phyloP scores from a whole-genome alignment of 352 stramenopile species.

The Elongisporangium undulatum region DNA sequence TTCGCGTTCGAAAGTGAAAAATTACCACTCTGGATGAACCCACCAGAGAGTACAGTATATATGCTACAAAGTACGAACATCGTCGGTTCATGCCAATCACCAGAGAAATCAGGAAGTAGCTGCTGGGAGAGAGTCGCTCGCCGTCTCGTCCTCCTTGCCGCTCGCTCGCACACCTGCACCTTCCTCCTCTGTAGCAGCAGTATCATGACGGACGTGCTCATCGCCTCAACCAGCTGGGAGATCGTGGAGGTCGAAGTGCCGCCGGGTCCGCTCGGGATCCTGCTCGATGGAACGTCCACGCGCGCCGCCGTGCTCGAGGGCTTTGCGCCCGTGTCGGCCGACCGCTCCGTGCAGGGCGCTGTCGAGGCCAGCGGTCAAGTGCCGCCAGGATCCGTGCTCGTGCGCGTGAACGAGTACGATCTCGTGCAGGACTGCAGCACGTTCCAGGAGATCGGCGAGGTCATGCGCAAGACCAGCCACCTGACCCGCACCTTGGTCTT shows the following conservation, averaged over 20 bases:
- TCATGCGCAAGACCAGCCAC: conserved; percentile 54
- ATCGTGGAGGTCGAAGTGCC: conserved; percentile 44
- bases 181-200: not conserved
- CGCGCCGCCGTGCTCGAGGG: conserved; percentile 53
- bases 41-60: not conserved
- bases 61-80: not conserved
- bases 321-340: conserved; percentile 41
- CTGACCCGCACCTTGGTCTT: conserved; percentile 45
- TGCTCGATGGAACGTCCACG: conserved; percentile 44
- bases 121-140: not conserved
- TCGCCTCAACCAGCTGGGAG: not conserved
- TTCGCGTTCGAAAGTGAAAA: not conserved
- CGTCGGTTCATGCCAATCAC: not conserved
- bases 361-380: conserved; percentile 43
- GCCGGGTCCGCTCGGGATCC: conserved; percentile 58
- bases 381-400: conserved; percentile 33
- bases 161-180: not conserved
- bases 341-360: conserved; percentile 28
- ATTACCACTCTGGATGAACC: not conserved
- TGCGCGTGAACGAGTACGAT: conserved; percentile 63
- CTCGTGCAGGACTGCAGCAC: conserved; percentile 33
- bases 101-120: not conserved
- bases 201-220: not conserved
- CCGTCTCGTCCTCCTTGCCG: not conserved
- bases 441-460: conserved; percentile 47